A percentile compares a stretch with the other conserved stretches of the same genome.
Conservation (phyloP, 2,329 filamentous ascomycete species). For the Onygenales sp. region DNA sequence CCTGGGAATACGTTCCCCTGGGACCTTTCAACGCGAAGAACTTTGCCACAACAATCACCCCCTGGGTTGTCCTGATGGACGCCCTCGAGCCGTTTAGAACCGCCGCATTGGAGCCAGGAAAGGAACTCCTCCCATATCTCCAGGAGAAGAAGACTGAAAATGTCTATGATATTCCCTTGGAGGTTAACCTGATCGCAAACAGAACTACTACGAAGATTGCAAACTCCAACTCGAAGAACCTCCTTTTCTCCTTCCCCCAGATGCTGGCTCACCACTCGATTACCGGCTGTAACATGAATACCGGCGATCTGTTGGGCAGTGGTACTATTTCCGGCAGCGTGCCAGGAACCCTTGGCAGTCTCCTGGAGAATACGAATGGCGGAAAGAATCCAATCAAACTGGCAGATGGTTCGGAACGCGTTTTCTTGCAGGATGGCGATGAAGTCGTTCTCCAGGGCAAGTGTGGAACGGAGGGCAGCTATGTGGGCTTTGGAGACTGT, state of each 20-base stretch:
- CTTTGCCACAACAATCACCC: slow-evolving; percentile 66
- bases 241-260: slow-evolving; percentile 75
- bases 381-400: slow-evolving; percentile 58
- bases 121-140: slow-evolving; percentile 52
- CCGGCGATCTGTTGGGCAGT: slow-evolving; percentile 66
- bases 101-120: slow-evolving; percentile 45
- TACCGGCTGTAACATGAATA: slow-evolving; percentile 63
- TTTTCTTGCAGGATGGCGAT: slow-evolving; percentile 67
- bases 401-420: slow-evolving; percentile 55
- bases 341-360: slow-evolving; percentile 52
- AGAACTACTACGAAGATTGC: slow-evolving; percentile 48
- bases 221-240: slow-evolving; percentile 52
- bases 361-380: slow-evolving; percentile 62
- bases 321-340: slow-evolving; percentile 65
- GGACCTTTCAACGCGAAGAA: slow-evolving; percentile 81
- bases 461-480: slow-evolving; percentile 54
- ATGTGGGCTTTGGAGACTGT: slow-evolving; percentile 64
- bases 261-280: slow-evolving; percentile 74
- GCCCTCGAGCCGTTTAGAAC: slow-evolving; percentile 61
- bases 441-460: slow-evolving; percentile 56
- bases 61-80: slow-evolving; percentile 70
- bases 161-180: slow-evolving; percentile 60
- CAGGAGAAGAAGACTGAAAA: slow-evolving; percentile 49
- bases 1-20: slow-evolving; percentile 74
- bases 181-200: slow-evolving; percentile 47